Evolutionary conservation across 441 rosid genomes (phyloP).

Genomic region (Populus hybrid): DNA sequence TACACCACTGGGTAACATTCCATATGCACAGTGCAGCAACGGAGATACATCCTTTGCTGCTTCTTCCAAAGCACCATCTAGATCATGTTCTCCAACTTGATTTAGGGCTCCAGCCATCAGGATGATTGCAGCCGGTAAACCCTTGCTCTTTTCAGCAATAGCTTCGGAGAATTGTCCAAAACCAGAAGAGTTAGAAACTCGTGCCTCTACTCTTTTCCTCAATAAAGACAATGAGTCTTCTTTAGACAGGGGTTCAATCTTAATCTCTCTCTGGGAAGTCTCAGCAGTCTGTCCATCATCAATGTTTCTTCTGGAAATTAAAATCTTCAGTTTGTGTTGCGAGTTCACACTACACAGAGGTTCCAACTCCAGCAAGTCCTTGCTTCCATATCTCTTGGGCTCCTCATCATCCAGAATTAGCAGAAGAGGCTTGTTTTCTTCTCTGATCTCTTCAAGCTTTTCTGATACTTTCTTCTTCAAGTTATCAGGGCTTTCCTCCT

Average conservation of each 20-base stretch:
- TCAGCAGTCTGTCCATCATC: not conserved
- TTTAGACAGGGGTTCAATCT: conserved; percentile 4
- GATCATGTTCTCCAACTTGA: not conserved
- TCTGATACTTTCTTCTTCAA: conserved; percentile 12
- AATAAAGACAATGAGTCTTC: conserved; percentile 17
- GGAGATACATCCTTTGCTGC: not conserved
- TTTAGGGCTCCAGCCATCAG: conserved; percentile 37
- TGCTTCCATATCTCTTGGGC: conserved; percentile 4
- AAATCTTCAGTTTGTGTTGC: conserved; percentile 2
- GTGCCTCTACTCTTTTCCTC: not conserved
- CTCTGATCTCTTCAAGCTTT: conserved; percentile 12
- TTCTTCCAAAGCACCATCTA: conserved; percentile 20
- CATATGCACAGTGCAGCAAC: conserved; percentile 14
- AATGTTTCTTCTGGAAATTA: conserved; percentile 26
- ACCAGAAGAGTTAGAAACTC: not conserved
- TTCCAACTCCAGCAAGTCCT: conserved; percentile 10
- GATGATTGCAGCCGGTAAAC: conserved; percentile 27
- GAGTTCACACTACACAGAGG: not conserved
- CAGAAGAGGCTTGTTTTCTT: conserved; percentile 22
- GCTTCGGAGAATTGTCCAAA: not conserved
- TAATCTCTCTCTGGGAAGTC: not conserved
- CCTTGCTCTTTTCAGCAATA: conserved; percentile 21
- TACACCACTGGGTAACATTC: conserved; percentile 12
- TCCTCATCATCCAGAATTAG: conserved; percentile 40
- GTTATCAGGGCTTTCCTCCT: not conserved